Evolutionary conservation across 345 rosid species (phyloP).

Genomic region (Eucalyptus polybractea): DNA sequence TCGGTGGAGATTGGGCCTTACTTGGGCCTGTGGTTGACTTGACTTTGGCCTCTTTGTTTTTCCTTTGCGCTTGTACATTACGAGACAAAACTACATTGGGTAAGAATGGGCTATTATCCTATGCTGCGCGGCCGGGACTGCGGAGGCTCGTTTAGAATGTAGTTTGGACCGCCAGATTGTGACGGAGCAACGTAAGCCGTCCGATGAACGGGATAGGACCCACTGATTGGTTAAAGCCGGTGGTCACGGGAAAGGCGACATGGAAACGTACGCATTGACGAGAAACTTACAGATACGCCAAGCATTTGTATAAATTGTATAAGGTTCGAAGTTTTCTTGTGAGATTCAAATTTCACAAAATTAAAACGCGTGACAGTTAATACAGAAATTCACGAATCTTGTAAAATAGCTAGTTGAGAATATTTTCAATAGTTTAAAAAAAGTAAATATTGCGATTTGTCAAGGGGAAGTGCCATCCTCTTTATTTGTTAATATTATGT

Average conservation of each 20-base stretch:
- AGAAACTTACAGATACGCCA: not conserved
- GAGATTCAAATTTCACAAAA: not conserved
- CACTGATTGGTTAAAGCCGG: not conserved
- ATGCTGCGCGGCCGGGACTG: not conserved
- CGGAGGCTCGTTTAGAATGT: not conserved
- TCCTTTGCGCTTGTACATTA: not conserved
- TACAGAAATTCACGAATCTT: not conserved
- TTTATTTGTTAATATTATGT: no score
- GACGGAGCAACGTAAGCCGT: not conserved
- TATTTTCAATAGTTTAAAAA: not conserved
- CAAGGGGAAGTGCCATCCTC: fast-evolving
- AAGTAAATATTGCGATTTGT: not conserved
- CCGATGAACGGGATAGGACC: not conserved
- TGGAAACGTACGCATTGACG: not conserved
- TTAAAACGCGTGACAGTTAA: not conserved
- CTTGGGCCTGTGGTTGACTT: not conserved
- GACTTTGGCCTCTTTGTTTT: not conserved
- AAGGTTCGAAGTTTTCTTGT: not conserved
- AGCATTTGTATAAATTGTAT: not conserved
- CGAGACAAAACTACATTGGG: not conserved
- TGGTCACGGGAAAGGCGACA: not conserved
- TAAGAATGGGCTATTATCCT: not conserved
- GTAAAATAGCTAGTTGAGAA: not conserved
- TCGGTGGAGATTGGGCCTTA: not conserved
- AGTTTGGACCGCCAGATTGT: not conserved